Evolutionary conservation across 805 yeast species (phyloP).

Genomic region (Cyberlindnera nakhonratchasimensis): DNA sequence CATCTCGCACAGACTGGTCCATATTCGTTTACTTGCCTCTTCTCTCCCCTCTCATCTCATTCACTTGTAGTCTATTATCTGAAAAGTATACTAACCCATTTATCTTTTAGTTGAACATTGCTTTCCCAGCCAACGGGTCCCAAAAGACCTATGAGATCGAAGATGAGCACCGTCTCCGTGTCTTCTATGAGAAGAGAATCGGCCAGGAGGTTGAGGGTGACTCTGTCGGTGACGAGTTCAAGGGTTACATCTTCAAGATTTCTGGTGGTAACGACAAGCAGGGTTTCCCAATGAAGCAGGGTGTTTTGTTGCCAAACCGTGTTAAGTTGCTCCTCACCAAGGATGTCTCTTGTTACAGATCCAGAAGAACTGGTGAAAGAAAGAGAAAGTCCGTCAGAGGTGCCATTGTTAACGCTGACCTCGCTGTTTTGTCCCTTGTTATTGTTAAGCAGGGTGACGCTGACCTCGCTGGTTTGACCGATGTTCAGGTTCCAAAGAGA

Average conservation of each 20-base stretch:
- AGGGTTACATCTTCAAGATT: constrained; percentile 98
- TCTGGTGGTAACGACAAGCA: constrained; percentile 99
- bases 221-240: constrained; percentile 95
- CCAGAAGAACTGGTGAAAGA: constrained; percentile 99
- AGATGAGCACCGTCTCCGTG: constrained; percentile 98
- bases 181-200: constrained; percentile 98
- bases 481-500: constrained; percentile 94
- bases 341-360: constrained; percentile 99
- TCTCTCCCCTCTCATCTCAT: neutral
- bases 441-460: constrained; percentile 96
- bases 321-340: constrained; percentile 91
- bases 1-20: no score
- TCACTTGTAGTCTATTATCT: neutral
- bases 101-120: constrained; percentile 79
- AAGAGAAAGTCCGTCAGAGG: constrained; percentile 99
- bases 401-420: constrained; percentile 96
- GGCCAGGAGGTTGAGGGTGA: constrained; percentile 99
- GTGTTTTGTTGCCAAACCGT: constrained; percentile 99
- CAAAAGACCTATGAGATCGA: constrained; percentile 97
- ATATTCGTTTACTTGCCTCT: no score
- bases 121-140: constrained; percentile 99
- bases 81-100: constrained; percentile 59
- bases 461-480: constrained; percentile 95
- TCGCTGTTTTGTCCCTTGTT: constrained; percentile 91
- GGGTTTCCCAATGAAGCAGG: constrained; percentile 99